Conservation (phyloP, 73 alveolate genomes). For the Effrenium voratum region DNA sequence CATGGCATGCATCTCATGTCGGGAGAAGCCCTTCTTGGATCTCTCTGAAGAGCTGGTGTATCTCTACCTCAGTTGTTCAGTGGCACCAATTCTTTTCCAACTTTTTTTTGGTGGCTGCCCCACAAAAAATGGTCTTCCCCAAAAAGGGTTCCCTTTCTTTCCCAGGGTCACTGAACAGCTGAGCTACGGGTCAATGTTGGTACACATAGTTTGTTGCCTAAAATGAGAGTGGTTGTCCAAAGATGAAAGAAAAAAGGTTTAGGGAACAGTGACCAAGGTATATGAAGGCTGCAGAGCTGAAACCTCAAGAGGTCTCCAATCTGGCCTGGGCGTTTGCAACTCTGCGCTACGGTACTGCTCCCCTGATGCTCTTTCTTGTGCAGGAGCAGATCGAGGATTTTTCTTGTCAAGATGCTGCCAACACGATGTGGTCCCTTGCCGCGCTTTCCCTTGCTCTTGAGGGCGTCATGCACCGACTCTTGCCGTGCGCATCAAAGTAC, state of each 20-base stretch:
- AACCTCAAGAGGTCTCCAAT: conserved; percentile 69
- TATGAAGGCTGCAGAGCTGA: conserved; percentile 44
- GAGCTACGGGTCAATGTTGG: too few species aligned
- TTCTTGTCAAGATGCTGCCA: conserved; percentile 53
- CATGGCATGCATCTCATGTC: conserved; percentile 22
- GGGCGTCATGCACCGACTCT: neutral
- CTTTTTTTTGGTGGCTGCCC: neutral
- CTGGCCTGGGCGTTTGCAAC: conserved; percentile 45
- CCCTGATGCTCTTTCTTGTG: neutral
- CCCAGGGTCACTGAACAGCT: too few species aligned
- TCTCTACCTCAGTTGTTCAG: too few species aligned
- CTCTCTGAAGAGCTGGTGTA: neutral
- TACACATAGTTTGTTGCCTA: too few species aligned
- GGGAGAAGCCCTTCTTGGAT: neutral
- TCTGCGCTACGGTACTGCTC: conserved; percentile 8
- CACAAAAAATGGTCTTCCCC: too few species aligned
- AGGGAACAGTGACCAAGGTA: too few species aligned
- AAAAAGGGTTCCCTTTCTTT: too few species aligned
- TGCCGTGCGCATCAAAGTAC: neutral
- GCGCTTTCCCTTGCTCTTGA: neutral
- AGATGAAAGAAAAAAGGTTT: too few species aligned
- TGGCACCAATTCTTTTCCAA: too few species aligned
- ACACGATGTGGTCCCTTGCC: conserved; percentile 64
- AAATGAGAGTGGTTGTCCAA: too few species aligned
- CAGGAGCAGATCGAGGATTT: neutral